Conservation (phyloP, 2,329 filamentous ascomycete species). For the Pseudocercospora macadamiae region DNA sequence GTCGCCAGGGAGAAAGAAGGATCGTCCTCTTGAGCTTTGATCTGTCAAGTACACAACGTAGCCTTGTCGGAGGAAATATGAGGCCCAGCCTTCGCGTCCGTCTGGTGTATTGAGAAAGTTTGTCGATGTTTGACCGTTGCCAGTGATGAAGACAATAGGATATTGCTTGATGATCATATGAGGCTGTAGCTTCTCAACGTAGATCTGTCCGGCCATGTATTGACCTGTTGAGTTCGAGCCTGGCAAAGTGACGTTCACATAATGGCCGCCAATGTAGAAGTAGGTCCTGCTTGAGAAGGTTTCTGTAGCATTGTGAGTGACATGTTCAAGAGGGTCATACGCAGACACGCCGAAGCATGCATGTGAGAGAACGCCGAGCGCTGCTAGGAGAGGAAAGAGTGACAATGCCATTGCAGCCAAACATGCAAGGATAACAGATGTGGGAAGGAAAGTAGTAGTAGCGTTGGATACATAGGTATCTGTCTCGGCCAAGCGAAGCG, state of each 20-base stretch:
- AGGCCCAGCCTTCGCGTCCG: constrained; percentile 51
- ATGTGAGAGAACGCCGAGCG: not conserved
- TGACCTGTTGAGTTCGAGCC: constrained; percentile 20
- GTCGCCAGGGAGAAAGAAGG: constrained; percentile 23
- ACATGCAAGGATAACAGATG: not conserved
- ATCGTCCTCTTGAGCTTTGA: constrained; percentile 42
- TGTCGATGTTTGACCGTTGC: constrained; percentile 41
- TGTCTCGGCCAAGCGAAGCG: too few relatives aligned
- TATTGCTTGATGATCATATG: constrained; percentile 13
- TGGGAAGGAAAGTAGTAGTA: not conserved
- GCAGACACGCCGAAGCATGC: not conserved
- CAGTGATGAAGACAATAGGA: constrained; percentile 51
- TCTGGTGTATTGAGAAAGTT: constrained; percentile 56
- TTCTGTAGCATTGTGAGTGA: not conserved
- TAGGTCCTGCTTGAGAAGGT: constrained; percentile 14
- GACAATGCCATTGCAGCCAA: not conserved
- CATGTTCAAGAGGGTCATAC: not conserved
- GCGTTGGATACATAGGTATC: too few relatives aligned
- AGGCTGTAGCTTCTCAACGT: constrained; percentile 51
- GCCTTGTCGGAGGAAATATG: constrained; percentile 50
- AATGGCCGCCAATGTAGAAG: constrained; percentile 32
- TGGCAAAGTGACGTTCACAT: constrained; percentile 26
- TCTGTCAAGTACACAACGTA: constrained; percentile 52
- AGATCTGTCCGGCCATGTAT: constrained; percentile 52
- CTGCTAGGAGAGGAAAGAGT: not conserved